A percentile compares a stretch with the other conserved stretches of the same genome.
These are phyloP conservation scores for Solanum boliviense DNA, from an alignment of 257 asterid genomes.

Conservation along the genomic window DNA sequence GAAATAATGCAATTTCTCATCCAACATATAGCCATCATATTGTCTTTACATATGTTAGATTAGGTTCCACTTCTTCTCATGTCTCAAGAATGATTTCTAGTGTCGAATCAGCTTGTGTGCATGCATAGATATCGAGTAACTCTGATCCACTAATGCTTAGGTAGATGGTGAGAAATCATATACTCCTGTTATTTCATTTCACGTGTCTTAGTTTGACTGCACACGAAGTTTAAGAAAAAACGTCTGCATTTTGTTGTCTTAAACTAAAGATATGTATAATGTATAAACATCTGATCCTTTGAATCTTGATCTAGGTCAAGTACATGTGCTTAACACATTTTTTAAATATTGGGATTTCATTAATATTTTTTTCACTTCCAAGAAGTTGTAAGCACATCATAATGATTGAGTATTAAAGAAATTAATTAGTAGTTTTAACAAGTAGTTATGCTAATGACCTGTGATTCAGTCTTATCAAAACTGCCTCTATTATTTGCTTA, in stretches of 20 bases:
- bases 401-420: conserved; percentile 4
- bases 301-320: conserved; percentile 3
- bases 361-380: not conserved
- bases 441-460: not conserved
- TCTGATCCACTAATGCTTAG: not conserved
- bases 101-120: not conserved
- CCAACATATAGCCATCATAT: not conserved
- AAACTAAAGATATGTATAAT: not conserved
- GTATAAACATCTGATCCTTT: not conserved
- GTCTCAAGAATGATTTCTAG: not conserved
- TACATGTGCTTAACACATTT: not conserved
- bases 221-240: not conserved
- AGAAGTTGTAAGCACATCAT: not conserved
- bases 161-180: not conserved
- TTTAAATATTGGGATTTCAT: not conserved
- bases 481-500: not conserved
- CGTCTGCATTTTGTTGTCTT: accelerated
- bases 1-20: not conserved
- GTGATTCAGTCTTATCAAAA: not conserved
- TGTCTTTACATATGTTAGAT: not conserved
- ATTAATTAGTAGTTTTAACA: not conserved
- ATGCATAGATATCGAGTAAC: not conserved
- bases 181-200: not conserved
- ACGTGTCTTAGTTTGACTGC: not conserved
- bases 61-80: conserved; percentile 5